Evolutionary conservation across 108 stramenopile genomes (phyloP).

Genomic region (Bacterosira constricta): DNA sequence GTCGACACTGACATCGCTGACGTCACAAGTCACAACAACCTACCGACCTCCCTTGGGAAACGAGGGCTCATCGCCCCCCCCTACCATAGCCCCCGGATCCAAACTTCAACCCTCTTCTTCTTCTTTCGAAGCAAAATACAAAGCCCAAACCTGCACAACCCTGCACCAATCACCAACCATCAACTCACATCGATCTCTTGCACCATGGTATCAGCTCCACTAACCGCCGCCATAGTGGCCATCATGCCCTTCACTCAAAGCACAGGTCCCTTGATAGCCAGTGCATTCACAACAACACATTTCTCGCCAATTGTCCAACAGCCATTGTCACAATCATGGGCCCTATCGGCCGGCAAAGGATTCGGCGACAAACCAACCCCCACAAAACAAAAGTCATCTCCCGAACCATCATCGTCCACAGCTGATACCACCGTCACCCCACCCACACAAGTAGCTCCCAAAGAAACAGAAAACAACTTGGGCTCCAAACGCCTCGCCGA

Average conservation of each 20-base stretch:
- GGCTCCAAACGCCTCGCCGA: constrained; percentile 56
- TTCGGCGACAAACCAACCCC: constrained; percentile 40
- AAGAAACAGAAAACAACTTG: constrained; percentile 28
- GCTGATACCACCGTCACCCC: background rate
- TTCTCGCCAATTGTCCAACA: background rate
- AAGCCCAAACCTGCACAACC: too few relatives aligned
- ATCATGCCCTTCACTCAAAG: background rate
- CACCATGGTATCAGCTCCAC: constrained; percentile 11
- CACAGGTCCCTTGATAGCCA: background rate
- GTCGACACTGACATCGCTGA: too few relatives aligned
- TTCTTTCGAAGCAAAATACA: too few relatives aligned
- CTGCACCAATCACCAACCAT: too few relatives aligned
- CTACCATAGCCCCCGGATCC: too few relatives aligned
- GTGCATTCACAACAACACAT: constrained; percentile 21
- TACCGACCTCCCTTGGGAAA: too few relatives aligned
- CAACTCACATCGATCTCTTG: too few relatives aligned
- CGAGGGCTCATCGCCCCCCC: too few relatives aligned
- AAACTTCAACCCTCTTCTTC: too few relatives aligned
- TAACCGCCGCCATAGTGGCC: constrained; percentile 28
- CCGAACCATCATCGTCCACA: background rate
- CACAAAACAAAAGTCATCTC: background rate
- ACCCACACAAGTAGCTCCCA: constrained; percentile 1
- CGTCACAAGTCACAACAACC: too few relatives aligned
- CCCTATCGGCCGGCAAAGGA: constrained; percentile 28
- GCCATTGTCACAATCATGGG: background rate